phyloP scores from a whole-genome alignment of 129 eudicot species.

The carrot (Daucus carota) region DNA sequence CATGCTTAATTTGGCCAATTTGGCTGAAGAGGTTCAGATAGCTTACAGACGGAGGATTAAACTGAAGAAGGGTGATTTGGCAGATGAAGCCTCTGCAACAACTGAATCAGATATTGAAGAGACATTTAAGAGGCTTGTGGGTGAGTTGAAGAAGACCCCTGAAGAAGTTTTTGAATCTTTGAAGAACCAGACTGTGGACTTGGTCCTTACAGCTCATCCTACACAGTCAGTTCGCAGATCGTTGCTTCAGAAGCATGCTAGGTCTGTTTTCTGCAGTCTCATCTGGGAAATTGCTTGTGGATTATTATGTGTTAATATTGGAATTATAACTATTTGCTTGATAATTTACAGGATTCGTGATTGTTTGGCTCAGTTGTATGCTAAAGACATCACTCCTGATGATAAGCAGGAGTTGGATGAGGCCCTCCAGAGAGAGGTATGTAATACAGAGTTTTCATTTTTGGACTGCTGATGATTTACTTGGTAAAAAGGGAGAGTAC shows the following conservation, averaged over 20 bases:
- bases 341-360: conserved; percentile 52
- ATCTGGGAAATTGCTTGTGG: background rate
- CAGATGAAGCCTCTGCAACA: conserved; percentile 67
- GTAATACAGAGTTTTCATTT: background rate
- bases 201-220: conserved; percentile 82
- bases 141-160: conserved; percentile 56
- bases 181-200: conserved; percentile 80
- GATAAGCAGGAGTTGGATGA: conserved; percentile 93
- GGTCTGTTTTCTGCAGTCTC: conserved; percentile 25
- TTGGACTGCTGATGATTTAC: background rate
- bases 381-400: conserved; percentile 72
- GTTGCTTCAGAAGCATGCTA: conserved; percentile 78
- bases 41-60: conserved; percentile 60
- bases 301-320: background rate
- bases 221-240: conserved; percentile 82
- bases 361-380: conserved; percentile 76
- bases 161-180: conserved; percentile 63
- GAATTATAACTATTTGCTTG: background rate
- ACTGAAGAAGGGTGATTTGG: conserved; percentile 57
- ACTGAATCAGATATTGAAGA: conserved; percentile 77
- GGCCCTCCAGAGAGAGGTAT: conserved; percentile 81
- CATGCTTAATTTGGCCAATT: conserved; percentile 72
- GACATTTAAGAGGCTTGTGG: conserved; percentile 65
- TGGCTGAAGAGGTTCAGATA: conserved; percentile 81
- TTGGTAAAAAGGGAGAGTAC: background rate